Base-by-base conservation (phyloP, 1,284 basidiomycete genomes). In the Sporisorium reilianum region DNA sequence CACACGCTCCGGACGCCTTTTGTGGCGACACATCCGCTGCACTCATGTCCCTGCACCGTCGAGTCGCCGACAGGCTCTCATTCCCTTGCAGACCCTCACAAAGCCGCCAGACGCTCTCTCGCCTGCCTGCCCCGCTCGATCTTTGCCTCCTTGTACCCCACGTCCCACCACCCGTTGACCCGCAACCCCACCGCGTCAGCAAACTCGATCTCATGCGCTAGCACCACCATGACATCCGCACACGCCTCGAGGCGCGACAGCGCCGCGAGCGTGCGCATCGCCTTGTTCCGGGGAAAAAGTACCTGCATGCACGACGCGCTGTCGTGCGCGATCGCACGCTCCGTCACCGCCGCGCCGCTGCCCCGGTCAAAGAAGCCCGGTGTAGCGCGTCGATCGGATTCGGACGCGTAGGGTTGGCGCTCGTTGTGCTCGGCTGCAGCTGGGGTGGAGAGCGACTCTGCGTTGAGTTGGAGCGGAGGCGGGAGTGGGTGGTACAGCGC, bases 141-240 rank as follows among this genome's bases (percentile, higher is more conserved):
- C 55, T 69, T 63, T 14, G 38, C 52, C 14, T 64, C 41, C 52
- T 69, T 69, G 18, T 25, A 38, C 1, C 60, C 59, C 10, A 52
- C 25, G 5, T 41, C 10, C 5, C 30, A 36, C 59, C 52, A 68
- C 7, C 58, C 53, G n/a, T 55, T 45, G 45, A 58, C 48, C 11
- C 55, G 2, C 34, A 62, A 26, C 2, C 55, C 50, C 11, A 53
- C 49, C 14, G 59, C 65, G n/a, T 56, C 30, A 0, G 32, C 50
- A 18, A 54, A 58, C 9, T 62, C 65, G 10, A 50, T 42, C 32
- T 68, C 59, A 45, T 68, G 59, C 20, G 58, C 59, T 56, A 66
- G 51, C 14, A 68, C 58, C 12, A 68, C 65, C 59, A 68, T 68
- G 28, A 68, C 55, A 51, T 63, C 60, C 14, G 46, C 18, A 30